Conservation (phyloP, 306 rosid genomes). For the Castanea sativa region DNA sequence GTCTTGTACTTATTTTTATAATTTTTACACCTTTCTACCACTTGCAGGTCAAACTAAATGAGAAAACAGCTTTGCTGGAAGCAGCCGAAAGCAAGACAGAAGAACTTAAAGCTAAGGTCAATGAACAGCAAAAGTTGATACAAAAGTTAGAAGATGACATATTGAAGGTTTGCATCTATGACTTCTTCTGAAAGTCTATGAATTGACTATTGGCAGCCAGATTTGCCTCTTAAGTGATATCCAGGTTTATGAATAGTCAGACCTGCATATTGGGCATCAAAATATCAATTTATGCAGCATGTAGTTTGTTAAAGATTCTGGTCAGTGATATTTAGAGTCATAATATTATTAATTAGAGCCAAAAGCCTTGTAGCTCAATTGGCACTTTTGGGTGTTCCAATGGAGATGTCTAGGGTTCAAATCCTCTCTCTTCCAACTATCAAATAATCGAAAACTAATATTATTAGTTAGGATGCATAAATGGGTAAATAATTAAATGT, state of each 20-base stretch:
- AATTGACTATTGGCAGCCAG: background rate
- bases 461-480: background rate
- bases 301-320: background rate
- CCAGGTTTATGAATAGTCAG: background rate
- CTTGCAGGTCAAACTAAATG: slow-evolving; percentile 75
- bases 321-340: background rate
- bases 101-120: slow-evolving; percentile 62
- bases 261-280: background rate
- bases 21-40: slow-evolving; percentile 22
- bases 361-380: no score
- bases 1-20: slow-evolving; percentile 3
- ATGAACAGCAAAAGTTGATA: slow-evolving; percentile 78
- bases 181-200: slow-evolving; percentile 1
- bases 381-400: no score
- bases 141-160: slow-evolving; percentile 98
- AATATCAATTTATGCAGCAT: background rate
- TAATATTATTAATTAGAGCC: background rate
- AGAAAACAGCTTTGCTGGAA: slow-evolving; percentile 66
- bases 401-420: no score
- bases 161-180: slow-evolving; percentile 59
- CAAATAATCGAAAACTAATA: no score
- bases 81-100: slow-evolving; percentile 68
- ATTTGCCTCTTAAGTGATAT: slow-evolving; percentile 17
- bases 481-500: background rate
- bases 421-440: no score